Evolutionary conservation across 1,139 yeast genomes (phyloP), one percentile per base, ranked within the genome.

Genomic region (Meyerozyma guilliermondii): DNA sequence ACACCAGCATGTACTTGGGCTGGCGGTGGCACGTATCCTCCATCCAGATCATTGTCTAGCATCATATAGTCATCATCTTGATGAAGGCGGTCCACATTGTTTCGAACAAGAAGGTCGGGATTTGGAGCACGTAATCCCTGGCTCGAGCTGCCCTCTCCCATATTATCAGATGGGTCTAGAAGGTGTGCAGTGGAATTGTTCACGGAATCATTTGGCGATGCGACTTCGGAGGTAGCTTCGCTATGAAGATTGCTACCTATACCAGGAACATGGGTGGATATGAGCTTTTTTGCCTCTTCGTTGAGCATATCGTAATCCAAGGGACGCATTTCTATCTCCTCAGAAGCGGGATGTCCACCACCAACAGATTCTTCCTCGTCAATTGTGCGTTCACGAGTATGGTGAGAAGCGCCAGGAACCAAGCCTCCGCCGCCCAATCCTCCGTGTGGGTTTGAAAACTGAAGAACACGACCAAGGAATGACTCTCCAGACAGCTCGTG

Each of bases 1-100:
- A 88, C 91, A 56, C 96, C 96, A 23, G 88, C 87, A 50, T 83
- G 83, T 6, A 87, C 88, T 42, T 76, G 78, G 36, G 74, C 67
- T 0, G 95, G 95, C 0, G 91, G 89, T 0, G 87, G 80, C 7
- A 86, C 70, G 45, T 68, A 63, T 4, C 54, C 63, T 43, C 77
- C 85, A 17, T 74, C 78, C 34, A 65, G 70, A 39, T 63, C 68
- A 31, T 65, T 69, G 30, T 62, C 67, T 22, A 68, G 55, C 50
- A 66, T 51, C 48, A 66, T 50, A 40, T 67, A 65, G 27, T 66
- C 68, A 16, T 62, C 62, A n/a, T 60, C 63, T 10, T 62, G 66
- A 41, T 56, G 61, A 29, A 55, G 58, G 13, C 52, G 54, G 10
- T 59, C 58, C 13, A 33, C 36, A 24, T 66, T 68, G 11, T 63